These are phyloP conservation scores for Phaeosphaeria sp. DNA, from an alignment of 2,329 filamentous ascomycete species.

Conservation along the genomic window DNA sequence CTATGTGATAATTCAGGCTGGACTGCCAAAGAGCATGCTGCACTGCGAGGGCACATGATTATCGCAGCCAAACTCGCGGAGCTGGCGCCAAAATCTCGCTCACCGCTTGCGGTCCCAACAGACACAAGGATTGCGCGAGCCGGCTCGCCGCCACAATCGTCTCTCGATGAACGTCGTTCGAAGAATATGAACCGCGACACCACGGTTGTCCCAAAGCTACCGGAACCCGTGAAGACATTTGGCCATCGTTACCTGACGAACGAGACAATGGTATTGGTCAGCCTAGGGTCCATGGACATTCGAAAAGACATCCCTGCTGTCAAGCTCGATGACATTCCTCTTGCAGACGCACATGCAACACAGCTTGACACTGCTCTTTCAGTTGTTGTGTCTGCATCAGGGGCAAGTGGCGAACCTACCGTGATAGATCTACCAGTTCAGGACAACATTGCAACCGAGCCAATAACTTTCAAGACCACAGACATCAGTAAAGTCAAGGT, in stretches of 20 bases:
- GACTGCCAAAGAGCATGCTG: slow-evolving; percentile 92
- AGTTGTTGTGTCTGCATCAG: slow-evolving; percentile 84
- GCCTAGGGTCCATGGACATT: slow-evolving; percentile 92
- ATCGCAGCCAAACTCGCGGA: slow-evolving; percentile 75
- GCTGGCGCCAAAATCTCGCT: slow-evolving; percentile 54
- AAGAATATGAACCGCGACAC: slow-evolving; percentile 49
- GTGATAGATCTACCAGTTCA: slow-evolving; percentile 93
- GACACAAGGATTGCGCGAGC: slow-evolving; percentile 39
- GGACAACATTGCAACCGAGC: slow-evolving; percentile 91
- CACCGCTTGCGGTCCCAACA: slow-evolving; percentile 31
- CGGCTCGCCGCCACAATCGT: slow-evolving; percentile 62
- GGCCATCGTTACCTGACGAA: slow-evolving; percentile 93
- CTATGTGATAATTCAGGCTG: slow-evolving; percentile 86
- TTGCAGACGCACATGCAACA: slow-evolving; percentile 87
- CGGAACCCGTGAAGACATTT: slow-evolving; percentile 90
- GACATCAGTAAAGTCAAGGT: slow-evolving; percentile 85
- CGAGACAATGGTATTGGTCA: slow-evolving; percentile 88
- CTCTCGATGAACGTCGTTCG: slow-evolving; percentile 57
- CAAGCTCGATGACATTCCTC: slow-evolving; percentile 83
- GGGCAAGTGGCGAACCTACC: slow-evolving; percentile 84
- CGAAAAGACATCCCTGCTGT: slow-evolving; percentile 82
- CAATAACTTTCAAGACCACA: slow-evolving; percentile 83
- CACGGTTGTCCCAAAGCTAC: slow-evolving; percentile 52
- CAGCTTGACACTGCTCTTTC: slow-evolving; percentile 94
- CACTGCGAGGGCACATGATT: slow-evolving; percentile 82